A percentile compares a stretch with the other conserved stretches of the same genome.
phyloP scores from a whole-genome alignment of 768 basidiomycete species.

The Cubamyces lactineus region DNA sequence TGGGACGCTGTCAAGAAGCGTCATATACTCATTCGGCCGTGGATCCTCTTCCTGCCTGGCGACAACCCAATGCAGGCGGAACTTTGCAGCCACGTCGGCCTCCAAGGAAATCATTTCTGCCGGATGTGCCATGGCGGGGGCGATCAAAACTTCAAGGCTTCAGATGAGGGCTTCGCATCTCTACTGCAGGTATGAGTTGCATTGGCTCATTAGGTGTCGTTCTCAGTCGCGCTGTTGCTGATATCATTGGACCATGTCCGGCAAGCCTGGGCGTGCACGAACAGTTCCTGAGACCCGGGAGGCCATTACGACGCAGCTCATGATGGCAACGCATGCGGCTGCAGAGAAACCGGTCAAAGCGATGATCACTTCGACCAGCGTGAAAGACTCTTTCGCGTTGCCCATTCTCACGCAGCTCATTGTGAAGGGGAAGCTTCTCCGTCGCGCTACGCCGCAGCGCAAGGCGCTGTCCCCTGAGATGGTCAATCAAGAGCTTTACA shows the following conservation, averaged over 20 bases:
- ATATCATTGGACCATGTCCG: too few species aligned
- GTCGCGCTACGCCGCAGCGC: neutral
- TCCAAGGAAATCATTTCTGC: slow-evolving; percentile 39
- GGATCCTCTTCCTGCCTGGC: slow-evolving; percentile 28
- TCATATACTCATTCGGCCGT: slow-evolving; percentile 33
- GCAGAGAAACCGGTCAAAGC: slow-evolving; percentile 16
- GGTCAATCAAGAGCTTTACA: slow-evolving; percentile 4
- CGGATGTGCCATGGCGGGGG: slow-evolving; percentile 38
- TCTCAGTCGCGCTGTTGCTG: too few species aligned
- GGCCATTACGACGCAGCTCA: slow-evolving; percentile 11
- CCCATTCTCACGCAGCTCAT: slow-evolving; percentile 13
- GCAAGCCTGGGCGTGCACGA: slow-evolving; percentile 12
- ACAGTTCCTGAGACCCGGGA: slow-evolving; percentile 12
- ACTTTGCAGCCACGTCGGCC: slow-evolving; percentile 38
- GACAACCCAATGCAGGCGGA: slow-evolving; percentile 46
- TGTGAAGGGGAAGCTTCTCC: slow-evolving; percentile 16
- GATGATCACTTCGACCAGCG: slow-evolving; percentile 6
- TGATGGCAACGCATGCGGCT: slow-evolving; percentile 8
- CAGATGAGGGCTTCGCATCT: slow-evolving; percentile 33
- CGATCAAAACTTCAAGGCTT: slow-evolving; percentile 27
- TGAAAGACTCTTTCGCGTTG: slow-evolving; percentile 23
- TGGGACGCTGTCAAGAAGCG: slow-evolving; percentile 32
- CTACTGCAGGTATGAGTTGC: too few species aligned
- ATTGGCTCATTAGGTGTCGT: too few species aligned
- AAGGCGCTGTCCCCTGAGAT: slow-evolving; percentile 4